Evolutionary conservation across 345 rosid species (phyloP).

Genomic region (Brassica rapa): DNA sequence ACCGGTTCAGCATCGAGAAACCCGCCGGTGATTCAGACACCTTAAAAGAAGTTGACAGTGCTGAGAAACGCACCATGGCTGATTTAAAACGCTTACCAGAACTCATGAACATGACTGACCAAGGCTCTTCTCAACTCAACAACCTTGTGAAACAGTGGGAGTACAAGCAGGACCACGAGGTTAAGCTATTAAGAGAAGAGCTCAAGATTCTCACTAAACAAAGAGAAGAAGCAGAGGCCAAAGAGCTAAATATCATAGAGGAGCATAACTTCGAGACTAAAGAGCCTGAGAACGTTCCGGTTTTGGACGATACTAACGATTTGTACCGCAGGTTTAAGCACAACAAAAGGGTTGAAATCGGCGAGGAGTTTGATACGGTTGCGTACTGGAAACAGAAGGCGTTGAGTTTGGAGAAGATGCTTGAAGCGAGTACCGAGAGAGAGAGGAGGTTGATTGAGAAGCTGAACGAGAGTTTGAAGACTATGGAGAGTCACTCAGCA

Average conservation of each 20-base stretch:
- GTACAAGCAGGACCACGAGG: conserved; percentile 75
- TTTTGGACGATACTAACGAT: conserved; percentile 58
- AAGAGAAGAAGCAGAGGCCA: conserved; percentile 79
- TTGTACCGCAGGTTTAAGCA: conserved; percentile 55
- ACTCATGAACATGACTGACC: conserved; percentile 59
- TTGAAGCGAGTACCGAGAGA: conserved; percentile 74
- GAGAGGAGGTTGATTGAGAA: conserved; percentile 70
- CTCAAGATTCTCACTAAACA: conserved; percentile 72
- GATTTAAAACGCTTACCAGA: conserved; percentile 68
- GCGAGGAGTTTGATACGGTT: conserved; percentile 69
- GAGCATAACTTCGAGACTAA: conserved; percentile 71
- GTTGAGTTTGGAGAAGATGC: conserved; percentile 57
- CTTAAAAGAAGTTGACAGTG: conserved; percentile 77
- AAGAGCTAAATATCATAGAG: conserved; percentile 82
- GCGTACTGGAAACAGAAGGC: conserved; percentile 83
- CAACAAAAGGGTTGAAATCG: conserved; percentile 62
- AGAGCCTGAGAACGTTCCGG: conserved; percentile 62
- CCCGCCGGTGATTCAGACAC: conserved; percentile 80
- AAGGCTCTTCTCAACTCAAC: conserved; percentile 78
- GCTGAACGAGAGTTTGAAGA: conserved; percentile 63
- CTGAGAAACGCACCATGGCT: conserved; percentile 53
- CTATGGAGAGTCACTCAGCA: conserved; percentile 68
- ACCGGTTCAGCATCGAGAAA: conserved; percentile 83
- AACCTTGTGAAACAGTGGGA: conserved; percentile 88
- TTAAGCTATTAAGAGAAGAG: conserved; percentile 77